Evolutionary conservation across 768 basidiomycete species (phyloP), one percentile per base, ranked within the genome.

Genomic region (Psilocybe subaeruginosa): DNA sequence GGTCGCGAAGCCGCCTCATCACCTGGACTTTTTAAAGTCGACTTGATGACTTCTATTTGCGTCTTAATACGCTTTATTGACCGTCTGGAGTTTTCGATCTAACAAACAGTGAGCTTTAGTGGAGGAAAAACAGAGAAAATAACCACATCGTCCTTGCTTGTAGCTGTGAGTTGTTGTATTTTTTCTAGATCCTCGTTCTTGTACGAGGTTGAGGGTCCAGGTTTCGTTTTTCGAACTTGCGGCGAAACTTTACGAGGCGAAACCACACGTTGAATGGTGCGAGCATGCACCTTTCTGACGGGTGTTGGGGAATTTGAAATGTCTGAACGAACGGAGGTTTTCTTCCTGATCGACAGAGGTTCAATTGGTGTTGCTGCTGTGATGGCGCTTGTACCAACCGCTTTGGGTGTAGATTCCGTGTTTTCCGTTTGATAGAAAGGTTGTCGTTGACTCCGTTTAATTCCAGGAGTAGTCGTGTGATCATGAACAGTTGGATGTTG

Each of bases 331-430:
- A 86, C 78, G 6, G 91, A 91, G 4, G 83, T 78, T 72, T 92
- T 93, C 79, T 95, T 93, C 80, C 89, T 92, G 72, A 95, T 94
- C 2, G 88, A 90, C 61, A 95, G 77, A 6, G 92, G 92, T 68
- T 92, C 91, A 19, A 93, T 81, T 27, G 75, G 76, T 37, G 76
- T 79, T 33, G 80, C 73, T 27, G 76, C 74, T 59, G 76, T 67
- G 29, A 79, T 65, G 27, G 69, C 58, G 51, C 72, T 68, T 41
- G 68, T 72, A 35, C 69, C 59, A 19, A 58, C 54, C 39, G 77
- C 69, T 66, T 81, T 86, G 8, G 89, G 86, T 0, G 83, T 86
- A 29, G 77, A 70, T 30, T 89, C 87, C 11, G 72, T 74, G 67
- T 85, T 87, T 33, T 73, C 77, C 19, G 79, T 77, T 0, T 81